phyloP scores from a whole-genome alignment of 176 grass and related monocot genomes.

The Pontederia crassipes region DNA sequence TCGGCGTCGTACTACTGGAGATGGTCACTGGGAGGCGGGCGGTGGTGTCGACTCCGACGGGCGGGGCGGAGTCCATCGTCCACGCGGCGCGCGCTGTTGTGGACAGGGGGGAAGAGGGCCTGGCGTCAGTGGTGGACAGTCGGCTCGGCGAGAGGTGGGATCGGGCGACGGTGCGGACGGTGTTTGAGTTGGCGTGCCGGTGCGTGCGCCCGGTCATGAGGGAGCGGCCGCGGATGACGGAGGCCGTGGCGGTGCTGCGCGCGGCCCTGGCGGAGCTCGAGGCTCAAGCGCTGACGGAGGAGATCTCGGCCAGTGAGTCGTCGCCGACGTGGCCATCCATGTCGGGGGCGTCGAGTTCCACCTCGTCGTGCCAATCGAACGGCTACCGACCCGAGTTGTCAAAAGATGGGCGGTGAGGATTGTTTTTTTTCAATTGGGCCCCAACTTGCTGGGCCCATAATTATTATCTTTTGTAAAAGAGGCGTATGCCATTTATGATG shows the following conservation, averaged over 20 bases:
- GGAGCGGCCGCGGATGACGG: constrained; percentile 41
- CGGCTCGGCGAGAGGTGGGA: constrained; percentile 47
- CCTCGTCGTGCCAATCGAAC: too few species aligned
- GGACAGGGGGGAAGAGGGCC: background rate
- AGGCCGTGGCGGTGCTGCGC: constrained; percentile 45
- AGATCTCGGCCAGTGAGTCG: background rate
- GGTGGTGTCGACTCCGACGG: constrained; percentile 48
- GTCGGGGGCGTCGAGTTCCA: too few species aligned
- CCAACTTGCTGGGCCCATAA: too few species aligned
- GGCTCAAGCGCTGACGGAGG: constrained; percentile 1
- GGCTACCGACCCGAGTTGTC: too few species aligned
- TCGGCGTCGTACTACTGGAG: constrained; percentile 47
- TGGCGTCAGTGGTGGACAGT: constrained; percentile 26
- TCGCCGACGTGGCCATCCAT: background rate
- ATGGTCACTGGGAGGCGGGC: constrained; percentile 52
- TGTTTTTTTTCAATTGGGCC: too few species aligned
- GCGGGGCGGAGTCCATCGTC: constrained; percentile 52
- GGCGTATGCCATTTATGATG: too few species aligned
- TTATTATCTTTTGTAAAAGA: too few species aligned
- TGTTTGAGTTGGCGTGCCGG: constrained; percentile 40
- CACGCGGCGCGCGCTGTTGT: constrained; percentile 33
- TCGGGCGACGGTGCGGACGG: constrained; percentile 25
- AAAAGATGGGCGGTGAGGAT: too few species aligned
- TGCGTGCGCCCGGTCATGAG: constrained; percentile 51
- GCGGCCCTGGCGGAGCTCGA: constrained; percentile 26